These are phyloP conservation scores for Clohesyomyces aquaticus DNA, from an alignment of 495 filamentous ascomycete genomes.

Conservation along the genomic window DNA sequence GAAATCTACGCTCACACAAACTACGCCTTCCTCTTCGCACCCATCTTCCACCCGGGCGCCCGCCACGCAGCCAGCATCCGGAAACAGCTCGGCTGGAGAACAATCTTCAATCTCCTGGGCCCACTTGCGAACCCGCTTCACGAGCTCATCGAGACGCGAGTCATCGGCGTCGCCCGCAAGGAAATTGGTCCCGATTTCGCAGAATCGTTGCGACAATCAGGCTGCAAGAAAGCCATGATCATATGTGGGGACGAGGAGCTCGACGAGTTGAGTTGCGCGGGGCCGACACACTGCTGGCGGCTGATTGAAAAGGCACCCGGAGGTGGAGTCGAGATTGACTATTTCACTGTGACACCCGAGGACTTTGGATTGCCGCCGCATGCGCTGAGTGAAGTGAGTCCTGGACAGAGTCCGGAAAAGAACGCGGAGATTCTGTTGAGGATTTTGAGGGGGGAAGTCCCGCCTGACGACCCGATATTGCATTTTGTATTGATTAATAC, in stretches of 20 bases:
- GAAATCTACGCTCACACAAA: constrained; percentile 74
- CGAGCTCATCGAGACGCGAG: constrained; percentile 75
- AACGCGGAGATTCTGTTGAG: constrained; percentile 82
- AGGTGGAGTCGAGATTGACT: constrained; percentile 63
- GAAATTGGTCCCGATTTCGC: constrained; percentile 85
- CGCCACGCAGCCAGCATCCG: constrained; percentile 80
- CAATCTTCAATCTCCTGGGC: constrained; percentile 95
- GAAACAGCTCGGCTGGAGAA: constrained; percentile 82
- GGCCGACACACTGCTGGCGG: constrained; percentile 84
- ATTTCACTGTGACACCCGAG: constrained; percentile 72
- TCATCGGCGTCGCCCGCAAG: constrained; percentile 87
- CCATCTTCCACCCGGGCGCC: constrained; percentile 95
- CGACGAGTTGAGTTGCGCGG: constrained; percentile 92
- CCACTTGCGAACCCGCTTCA: constrained; percentile 89
- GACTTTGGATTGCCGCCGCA: constrained; percentile 85
- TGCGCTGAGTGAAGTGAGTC: constrained; percentile 73
- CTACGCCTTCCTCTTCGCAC: constrained; percentile 96
- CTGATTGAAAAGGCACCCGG: constrained; percentile 60
- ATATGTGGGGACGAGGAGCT: constrained; percentile 94
- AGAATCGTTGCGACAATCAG: constrained; percentile 76
- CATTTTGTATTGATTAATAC: constrained; percentile 95
- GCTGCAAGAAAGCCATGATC: constrained; percentile 80
- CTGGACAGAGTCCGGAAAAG: constrained; percentile 81
- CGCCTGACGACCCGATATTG: constrained; percentile 77
- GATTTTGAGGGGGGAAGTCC: constrained; percentile 73